These are phyloP conservation scores for Panaeolus papilionaceus DNA, from an alignment of 768 basidiomycete species.

Conservation along the genomic window DNA sequence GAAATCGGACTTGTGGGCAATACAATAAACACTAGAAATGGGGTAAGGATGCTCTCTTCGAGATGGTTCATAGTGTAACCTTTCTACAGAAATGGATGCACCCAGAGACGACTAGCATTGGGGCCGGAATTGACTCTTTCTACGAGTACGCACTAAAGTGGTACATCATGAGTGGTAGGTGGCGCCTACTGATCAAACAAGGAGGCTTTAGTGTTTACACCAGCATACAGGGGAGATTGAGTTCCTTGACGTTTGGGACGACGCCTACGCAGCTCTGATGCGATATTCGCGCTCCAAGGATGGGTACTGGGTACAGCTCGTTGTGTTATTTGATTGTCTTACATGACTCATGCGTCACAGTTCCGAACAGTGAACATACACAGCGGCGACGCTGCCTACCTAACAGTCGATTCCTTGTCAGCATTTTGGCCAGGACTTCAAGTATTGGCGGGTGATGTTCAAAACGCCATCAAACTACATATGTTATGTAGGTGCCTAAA, in stretches of 20 bases:
- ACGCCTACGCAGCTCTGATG: constrained; percentile 86
- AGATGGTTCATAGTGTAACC: constrained; percentile 8
- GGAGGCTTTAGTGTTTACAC: background rate
- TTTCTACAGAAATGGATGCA: constrained; percentile 67
- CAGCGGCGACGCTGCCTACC: constrained; percentile 74
- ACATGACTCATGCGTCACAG: constrained; percentile 44
- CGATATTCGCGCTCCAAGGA: constrained; percentile 81
- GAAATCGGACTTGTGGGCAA: constrained; percentile 89
- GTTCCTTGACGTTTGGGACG: constrained; percentile 86
- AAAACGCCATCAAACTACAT: constrained; percentile 93
- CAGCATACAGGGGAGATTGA: constrained; percentile 68
- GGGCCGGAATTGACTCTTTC: constrained; percentile 96
- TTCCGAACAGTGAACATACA: constrained; percentile 87
- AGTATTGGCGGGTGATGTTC: constrained; percentile 83
- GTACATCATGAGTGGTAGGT: constrained; percentile 82
- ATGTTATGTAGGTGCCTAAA: constrained; percentile 68
- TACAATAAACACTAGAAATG: constrained; percentile 81
- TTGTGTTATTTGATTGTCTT: background rate
- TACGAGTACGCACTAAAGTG: constrained; percentile 95
- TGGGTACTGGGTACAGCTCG: constrained; percentile 79
- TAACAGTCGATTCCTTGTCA: constrained; percentile 91
- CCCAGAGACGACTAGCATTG: constrained; percentile 82
- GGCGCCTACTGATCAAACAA: background rate
- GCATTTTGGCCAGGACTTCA: constrained; percentile 99
- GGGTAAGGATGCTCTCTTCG: constrained; percentile 52